Evolutionary conservation across 495 filamentous ascomycete genomes (phyloP).

Genomic region (Penicillium angulare): DNA sequence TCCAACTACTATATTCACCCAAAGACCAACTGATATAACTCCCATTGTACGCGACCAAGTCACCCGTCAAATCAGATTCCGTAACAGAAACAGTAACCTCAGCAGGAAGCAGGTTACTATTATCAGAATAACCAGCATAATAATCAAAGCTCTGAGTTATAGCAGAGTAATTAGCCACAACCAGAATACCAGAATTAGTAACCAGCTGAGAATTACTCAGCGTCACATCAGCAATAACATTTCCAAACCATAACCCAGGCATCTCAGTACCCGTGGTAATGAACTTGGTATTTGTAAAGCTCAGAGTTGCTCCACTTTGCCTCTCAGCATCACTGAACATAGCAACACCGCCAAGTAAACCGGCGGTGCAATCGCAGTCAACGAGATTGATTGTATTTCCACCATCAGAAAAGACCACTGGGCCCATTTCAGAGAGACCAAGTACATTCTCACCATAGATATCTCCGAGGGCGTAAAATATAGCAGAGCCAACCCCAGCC

Average conservation of each 20-base stretch:
- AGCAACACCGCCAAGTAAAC: constrained; percentile 13
- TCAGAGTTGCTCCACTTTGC: constrained; percentile 4
- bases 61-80: constrained; percentile 10
- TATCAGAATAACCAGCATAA: constrained; percentile 14
- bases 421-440: constrained; percentile 12
- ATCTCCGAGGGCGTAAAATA: constrained; percentile 14
- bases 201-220: constrained; percentile 4
- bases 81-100: constrained; percentile 5
- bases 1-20: constrained; percentile 8
- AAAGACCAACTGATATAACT: constrained; percentile 11
- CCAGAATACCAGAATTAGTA: constrained; percentile 9
- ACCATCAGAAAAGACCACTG: constrained; percentile 14
- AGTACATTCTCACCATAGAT: constrained; percentile 10
- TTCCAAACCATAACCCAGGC: constrained; percentile 17
- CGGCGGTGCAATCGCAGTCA: constrained; percentile 11
- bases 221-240: constrained; percentile 6
- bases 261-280: constrained; percentile 6
- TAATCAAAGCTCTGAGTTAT: constrained; percentile 18
- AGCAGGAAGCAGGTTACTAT: constrained; percentile 8
- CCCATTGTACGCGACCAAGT: constrained; percentile 16
- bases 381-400: constrained; percentile 3
- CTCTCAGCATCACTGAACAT: constrained; percentile 11
- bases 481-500: constrained; percentile 19
- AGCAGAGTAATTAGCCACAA: constrained; percentile 16
- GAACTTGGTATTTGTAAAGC: constrained; percentile 14